These are phyloP conservation scores for Zangia roseola DNA, from an alignment of 768 basidiomycete genomes.

Conservation along the genomic window DNA sequence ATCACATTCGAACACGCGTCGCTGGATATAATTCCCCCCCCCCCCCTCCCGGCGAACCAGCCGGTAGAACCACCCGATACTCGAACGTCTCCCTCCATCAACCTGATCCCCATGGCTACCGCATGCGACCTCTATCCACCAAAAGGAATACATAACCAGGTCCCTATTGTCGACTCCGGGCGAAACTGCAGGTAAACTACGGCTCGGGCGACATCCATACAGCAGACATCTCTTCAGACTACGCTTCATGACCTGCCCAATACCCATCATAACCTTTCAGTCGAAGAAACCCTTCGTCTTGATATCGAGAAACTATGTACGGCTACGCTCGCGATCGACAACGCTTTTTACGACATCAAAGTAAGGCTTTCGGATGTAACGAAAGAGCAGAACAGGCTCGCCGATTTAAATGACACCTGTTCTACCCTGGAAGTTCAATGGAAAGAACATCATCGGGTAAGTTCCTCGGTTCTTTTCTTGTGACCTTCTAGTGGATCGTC, in stretches of 20 bases:
- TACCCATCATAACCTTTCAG: constrained; percentile 2
- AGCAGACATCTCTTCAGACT: neutral
- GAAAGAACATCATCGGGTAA: no score
- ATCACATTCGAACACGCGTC: no score
- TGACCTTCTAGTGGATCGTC: no score
- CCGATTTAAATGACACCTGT: constrained; percentile 12
- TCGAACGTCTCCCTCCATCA: no score
- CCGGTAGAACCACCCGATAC: no score
- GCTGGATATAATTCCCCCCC: no score
- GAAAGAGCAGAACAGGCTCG: constrained; percentile 5
- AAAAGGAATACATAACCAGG: neutral
- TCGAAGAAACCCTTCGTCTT: constrained; percentile 10
- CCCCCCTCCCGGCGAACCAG: no score
- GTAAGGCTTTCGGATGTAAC: constrained; percentile 7
- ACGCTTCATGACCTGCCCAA: neutral
- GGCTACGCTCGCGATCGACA: constrained; percentile 18
- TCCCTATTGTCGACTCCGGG: neutral
- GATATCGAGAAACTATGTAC: constrained; percentile 16
- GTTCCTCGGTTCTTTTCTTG: no score
- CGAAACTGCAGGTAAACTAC: neutral
- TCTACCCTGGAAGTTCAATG: constrained; percentile 10
- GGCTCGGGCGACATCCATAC: neutral
- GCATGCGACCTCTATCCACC: neutral
- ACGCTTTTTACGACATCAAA: constrained; percentile 15
- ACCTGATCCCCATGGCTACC: constrained; percentile 12